These are phyloP conservation scores for Torrubiella hemipterigena DNA, from an alignment of 2,329 filamentous ascomycete genomes.

Conservation along the genomic window DNA sequence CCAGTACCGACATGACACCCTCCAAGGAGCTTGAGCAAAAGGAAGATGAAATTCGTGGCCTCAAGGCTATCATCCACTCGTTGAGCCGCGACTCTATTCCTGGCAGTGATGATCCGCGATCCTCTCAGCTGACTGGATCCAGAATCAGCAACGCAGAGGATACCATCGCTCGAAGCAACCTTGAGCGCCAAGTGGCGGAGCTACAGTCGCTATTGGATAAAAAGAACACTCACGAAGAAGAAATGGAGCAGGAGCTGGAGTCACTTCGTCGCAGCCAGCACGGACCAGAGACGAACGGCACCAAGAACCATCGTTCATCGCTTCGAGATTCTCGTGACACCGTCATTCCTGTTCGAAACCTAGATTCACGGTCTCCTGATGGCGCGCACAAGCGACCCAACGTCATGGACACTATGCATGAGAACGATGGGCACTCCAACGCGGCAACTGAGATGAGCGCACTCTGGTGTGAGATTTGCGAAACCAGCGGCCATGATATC, in stretches of 20 bases:
- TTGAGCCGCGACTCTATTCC: slow-evolving; percentile 66
- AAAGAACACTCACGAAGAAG: slow-evolving; percentile 66
- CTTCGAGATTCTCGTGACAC: slow-evolving; percentile 56
- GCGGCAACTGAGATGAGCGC: slow-evolving; percentile 58
- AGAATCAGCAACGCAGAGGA: slow-evolving; percentile 31
- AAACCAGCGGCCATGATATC: slow-evolving; percentile 84
- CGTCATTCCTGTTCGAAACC: slow-evolving; percentile 42
- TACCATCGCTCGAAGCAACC: too few relatives aligned
- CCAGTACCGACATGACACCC: slow-evolving; percentile 31
- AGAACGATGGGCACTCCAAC: slow-evolving; percentile 56
- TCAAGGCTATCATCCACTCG: slow-evolving; percentile 97
- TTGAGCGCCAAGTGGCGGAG: slow-evolving; percentile 72
- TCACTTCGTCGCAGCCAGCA: slow-evolving; percentile 39
- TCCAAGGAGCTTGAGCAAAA: slow-evolving; percentile 81
- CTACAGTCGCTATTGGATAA: slow-evolving; percentile 60
- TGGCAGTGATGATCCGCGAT: slow-evolving; percentile 20
- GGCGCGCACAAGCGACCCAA: slow-evolving; percentile 34
- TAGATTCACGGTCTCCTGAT: slow-evolving; percentile 35
- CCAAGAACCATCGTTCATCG: slow-evolving; percentile 42
- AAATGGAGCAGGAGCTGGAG: slow-evolving; percentile 74
- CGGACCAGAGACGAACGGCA: slow-evolving; percentile 14
- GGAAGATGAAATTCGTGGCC: slow-evolving; percentile 90
- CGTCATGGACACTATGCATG: slow-evolving; percentile 56
- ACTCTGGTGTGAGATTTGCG: slow-evolving; percentile 92
- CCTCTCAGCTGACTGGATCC: not conserved